phyloP scores from a whole-genome alignment of 768 basidiomycete genomes.

The Mycena chlorophos region DNA sequence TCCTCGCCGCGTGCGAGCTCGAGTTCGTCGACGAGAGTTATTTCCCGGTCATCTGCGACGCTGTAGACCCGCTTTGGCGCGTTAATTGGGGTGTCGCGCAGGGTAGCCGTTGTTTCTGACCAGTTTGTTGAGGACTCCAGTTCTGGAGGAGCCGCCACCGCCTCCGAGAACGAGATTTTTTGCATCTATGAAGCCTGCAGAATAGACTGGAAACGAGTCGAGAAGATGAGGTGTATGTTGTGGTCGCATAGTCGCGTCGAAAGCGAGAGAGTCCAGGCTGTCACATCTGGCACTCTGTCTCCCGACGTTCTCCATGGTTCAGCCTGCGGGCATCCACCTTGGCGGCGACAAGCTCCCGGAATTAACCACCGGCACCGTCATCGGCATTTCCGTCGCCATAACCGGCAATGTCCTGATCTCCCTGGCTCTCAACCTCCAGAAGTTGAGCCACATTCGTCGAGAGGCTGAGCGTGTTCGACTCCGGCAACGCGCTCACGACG shows the following conservation, averaged over 20 bases:
- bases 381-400: constrained; percentile 83
- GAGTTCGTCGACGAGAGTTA: constrained; percentile 64
- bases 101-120: constrained; percentile 48
- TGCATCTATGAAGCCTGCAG: constrained; percentile 75
- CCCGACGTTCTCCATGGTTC: background rate
- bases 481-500: background rate
- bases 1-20: constrained; percentile 83
- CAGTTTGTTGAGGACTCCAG: constrained; percentile 92
- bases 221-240: constrained; percentile 78
- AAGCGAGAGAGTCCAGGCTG: background rate
- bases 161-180: constrained; percentile 80
- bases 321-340: constrained; percentile 1
- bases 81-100: constrained; percentile 4
- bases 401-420: constrained; percentile 87
- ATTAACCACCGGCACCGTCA: constrained; percentile 26
- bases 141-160: constrained; percentile 83
- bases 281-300: too few species aligned
- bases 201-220: constrained; percentile 85
- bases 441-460: constrained; percentile 80
- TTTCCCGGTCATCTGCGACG: constrained; percentile 50
- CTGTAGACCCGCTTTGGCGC: constrained; percentile 63
- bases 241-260: constrained; percentile 60
- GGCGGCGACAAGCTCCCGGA: constrained; percentile 19
- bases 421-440: constrained; percentile 89
- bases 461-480: constrained; percentile 37